phyloP scores from a whole-genome alignment of 345 rosid species.

The Hypericum perforatum region DNA sequence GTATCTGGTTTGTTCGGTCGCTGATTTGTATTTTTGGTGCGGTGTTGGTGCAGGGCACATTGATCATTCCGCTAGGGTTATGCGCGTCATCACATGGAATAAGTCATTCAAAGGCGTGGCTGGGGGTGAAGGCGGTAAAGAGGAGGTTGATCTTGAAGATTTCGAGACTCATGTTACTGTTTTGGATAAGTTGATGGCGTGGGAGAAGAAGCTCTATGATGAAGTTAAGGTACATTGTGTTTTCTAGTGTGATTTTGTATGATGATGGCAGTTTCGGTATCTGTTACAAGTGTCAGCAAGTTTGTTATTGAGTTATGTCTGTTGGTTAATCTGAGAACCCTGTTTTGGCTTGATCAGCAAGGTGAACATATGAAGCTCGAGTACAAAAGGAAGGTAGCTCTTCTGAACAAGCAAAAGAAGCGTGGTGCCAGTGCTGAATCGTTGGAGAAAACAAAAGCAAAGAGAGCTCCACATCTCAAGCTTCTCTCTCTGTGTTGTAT shows the following conservation, averaged over 20 bases:
- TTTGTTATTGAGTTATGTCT: no score
- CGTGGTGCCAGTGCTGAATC: slow-evolving; percentile 66
- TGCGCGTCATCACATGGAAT: slow-evolving; percentile 97
- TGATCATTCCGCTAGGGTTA: slow-evolving; percentile 88
- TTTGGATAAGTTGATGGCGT: slow-evolving; percentile 85
- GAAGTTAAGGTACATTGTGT: slow-evolving; percentile 70
- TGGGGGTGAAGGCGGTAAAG: slow-evolving; percentile 52
- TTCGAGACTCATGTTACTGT: slow-evolving; percentile 81
- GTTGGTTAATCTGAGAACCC: slow-evolving; percentile 12
- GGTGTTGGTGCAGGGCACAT: slow-evolving; percentile 44
- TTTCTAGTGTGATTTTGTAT: neutral
- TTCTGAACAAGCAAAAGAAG: slow-evolving; percentile 71
- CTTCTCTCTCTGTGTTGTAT: neutral
- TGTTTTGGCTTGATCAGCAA: slow-evolving; percentile 41
- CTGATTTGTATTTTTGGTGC: slow-evolving; percentile 4
- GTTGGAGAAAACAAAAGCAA: slow-evolving; percentile 89
- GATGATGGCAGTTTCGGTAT: no score
- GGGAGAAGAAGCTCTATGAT: slow-evolving; percentile 96
- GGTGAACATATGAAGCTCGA: slow-evolving; percentile 94
- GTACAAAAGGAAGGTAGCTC: slow-evolving; percentile 67
- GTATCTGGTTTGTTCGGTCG: neutral
- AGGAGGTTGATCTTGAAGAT: slow-evolving; percentile 62
- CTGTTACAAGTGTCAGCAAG: no score
- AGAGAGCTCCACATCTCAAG: no score
- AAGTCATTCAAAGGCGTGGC: slow-evolving; percentile 53